Base-by-base conservation (phyloP, 305 asterid genomes). In the Fraxinus nigra region DNA sequence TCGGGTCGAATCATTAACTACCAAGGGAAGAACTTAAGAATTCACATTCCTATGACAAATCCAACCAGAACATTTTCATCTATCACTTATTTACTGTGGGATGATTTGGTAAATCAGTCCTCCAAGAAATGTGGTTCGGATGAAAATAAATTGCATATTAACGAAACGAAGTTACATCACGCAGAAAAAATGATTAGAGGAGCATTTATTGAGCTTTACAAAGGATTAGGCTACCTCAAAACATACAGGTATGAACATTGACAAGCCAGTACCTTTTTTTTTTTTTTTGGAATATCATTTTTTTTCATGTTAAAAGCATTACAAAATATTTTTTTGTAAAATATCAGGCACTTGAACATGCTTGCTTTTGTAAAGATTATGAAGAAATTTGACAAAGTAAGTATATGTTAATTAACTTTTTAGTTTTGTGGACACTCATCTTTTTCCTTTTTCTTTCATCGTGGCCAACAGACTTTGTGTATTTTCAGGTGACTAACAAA, bases 381-480 rank as follows among this genome's bases (percentile, higher is more conserved):
- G 94, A 94, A 95, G 96, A 95, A 94, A 85, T 91, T 95, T 56
- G 99, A 95, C 91, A 95, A 92, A 90, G 99, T 95, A 88, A 91
- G 97, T 69, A 46, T 28, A 56, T 24, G 46, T 13, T 69, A 43
- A 54, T 70, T 56, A 87, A 67, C 51, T 24, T 38, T 82, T 78
- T 11, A 34, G 9, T 70, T 76, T 24, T 56, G 13, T 28, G 59
- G 32, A 65, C 72, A 72, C 34, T 46, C 54, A 51, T 70, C 6
- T 13, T 76, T 75, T 76, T 34, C 22, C 72, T 38, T 13, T 18
- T 24, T 48, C 11, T 16, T 16, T 37, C 48, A 22, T 59, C 32
- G 67, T 77, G 40, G 81, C 79, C 59, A 77, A 79, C 81, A 43
- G 81, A 86, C 78, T 86, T 81, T 61, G 4, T 80, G 38, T 82